phyloP scores from a whole-genome alignment of 73 alveolate genomes.

The Tetrahymena borealis region DNA sequence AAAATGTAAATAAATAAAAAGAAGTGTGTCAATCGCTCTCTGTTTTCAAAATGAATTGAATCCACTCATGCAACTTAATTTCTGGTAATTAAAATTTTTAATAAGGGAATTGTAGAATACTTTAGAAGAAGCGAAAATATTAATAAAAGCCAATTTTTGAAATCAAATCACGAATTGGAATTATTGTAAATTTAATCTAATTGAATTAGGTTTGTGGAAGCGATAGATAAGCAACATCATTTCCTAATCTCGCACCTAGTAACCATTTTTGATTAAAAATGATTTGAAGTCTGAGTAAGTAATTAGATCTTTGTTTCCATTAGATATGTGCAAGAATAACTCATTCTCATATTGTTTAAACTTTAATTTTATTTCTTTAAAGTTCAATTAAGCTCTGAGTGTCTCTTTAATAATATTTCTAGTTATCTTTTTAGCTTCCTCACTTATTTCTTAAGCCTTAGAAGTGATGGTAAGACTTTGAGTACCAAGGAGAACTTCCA shows the following conservation, averaged over 20 bases:
- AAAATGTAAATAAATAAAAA: too few relatives aligned
- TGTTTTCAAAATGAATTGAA: too few relatives aligned
- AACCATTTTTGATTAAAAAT: not conserved
- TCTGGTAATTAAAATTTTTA: too few relatives aligned
- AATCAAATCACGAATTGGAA: not conserved
- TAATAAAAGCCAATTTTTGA: not conserved
- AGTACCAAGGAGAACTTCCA: not conserved
- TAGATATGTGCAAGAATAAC: not conserved
- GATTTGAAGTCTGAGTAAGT: not conserved
- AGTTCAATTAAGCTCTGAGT: not conserved
- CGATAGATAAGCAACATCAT: not conserved
- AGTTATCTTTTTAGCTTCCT: not conserved
- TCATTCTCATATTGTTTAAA: not conserved
- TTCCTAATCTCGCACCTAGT: not conserved
- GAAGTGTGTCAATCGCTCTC: too few relatives aligned
- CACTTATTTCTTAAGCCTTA: not conserved
- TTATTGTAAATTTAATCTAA: not conserved
- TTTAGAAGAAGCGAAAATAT: too few relatives aligned
- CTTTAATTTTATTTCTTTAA: not conserved
- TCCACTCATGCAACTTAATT: too few relatives aligned
- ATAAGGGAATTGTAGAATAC: too few relatives aligned
- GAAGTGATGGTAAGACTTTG: not conserved
- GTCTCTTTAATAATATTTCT: not conserved
- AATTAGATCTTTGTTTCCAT: not conserved
- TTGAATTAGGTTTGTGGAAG: not conserved